Conservation (phyloP, 176 grass and related monocot genomes). For the Neostapfia colusana region DNA sequence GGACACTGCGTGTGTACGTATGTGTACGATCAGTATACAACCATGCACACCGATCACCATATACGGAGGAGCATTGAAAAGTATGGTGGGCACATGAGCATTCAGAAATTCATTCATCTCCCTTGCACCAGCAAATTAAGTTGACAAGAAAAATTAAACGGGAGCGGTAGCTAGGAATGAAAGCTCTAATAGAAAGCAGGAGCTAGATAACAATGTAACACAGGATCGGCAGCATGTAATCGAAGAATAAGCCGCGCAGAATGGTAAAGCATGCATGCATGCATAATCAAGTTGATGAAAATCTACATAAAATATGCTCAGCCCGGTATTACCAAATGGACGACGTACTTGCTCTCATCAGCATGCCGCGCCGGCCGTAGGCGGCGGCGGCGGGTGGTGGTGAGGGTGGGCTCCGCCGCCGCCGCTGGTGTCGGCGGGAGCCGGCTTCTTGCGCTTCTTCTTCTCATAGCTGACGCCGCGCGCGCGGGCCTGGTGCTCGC, state of each 20-base stretch:
- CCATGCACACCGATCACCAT: background rate
- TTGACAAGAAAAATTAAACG: constrained; percentile 29
- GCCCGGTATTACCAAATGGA: constrained; percentile 55
- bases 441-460: constrained; percentile 65
- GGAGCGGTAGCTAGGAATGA: constrained; percentile 7
- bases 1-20: constrained; percentile 11
- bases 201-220: constrained; percentile 37
- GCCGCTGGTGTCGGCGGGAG: background rate
- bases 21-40: background rate
- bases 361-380: constrained; percentile 50
- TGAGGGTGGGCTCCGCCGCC: background rate
- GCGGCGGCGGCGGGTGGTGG: constrained; percentile 24
- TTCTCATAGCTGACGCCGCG: constrained; percentile 67
- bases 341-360: constrained; percentile 4
- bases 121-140: background rate
- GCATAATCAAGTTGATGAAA: constrained; percentile 50
- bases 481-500: constrained; percentile 59
- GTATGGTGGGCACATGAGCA: background rate
- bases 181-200: background rate
- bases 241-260: constrained; percentile 1
- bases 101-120: constrained; percentile 23
- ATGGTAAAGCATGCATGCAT: constrained; percentile 50
- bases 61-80: constrained; percentile 5
- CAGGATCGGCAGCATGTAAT: constrained; percentile 25
- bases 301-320: constrained; percentile 72